A percentile compares a stretch with the other conserved stretches of the same genome.
Conservation (phyloP, 768 basidiomycete genomes). For the Plicaturopsis crispa region DNA sequence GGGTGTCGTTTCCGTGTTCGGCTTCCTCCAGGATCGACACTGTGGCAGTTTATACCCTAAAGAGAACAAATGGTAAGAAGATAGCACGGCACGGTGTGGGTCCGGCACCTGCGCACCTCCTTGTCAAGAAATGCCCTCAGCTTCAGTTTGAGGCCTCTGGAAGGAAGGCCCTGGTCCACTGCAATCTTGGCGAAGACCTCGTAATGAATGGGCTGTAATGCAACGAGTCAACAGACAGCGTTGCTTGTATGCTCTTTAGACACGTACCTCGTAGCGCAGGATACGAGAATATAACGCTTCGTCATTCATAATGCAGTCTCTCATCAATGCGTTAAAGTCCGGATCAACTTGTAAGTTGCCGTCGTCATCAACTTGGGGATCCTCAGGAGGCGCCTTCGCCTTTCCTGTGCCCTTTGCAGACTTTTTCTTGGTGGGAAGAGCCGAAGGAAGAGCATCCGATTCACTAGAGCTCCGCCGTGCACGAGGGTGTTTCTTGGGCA, state of each 20-base stretch:
- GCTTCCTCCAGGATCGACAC: neutral
- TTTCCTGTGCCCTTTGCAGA: slow-evolving; percentile 8
- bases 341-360: no score
- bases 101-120: no score
- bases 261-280: slow-evolving; percentile 61
- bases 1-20: neutral
- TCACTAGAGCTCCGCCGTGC: neutral
- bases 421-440: neutral
- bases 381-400: slow-evolving; percentile 3
- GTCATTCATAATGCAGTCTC: slow-evolving; percentile 34
- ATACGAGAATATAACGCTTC: slow-evolving; percentile 44
- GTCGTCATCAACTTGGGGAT: slow-evolving; percentile 24
- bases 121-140: slow-evolving; percentile 48
- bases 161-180: slow-evolving; percentile 17
- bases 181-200: slow-evolving; percentile 42
- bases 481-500: neutral
- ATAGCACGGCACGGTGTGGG: no score
- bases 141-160: slow-evolving; percentile 27
- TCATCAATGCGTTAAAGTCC: no score
- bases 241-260: neutral
- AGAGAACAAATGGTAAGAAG: slow-evolving; percentile 1
- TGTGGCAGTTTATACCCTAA: neutral
- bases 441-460: neutral
- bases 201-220: slow-evolving; percentile 54
- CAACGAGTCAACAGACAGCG: neutral